phyloP scores from a whole-genome alignment of 345 rosid genomes.

The Dipteronia dyeriana region DNA sequence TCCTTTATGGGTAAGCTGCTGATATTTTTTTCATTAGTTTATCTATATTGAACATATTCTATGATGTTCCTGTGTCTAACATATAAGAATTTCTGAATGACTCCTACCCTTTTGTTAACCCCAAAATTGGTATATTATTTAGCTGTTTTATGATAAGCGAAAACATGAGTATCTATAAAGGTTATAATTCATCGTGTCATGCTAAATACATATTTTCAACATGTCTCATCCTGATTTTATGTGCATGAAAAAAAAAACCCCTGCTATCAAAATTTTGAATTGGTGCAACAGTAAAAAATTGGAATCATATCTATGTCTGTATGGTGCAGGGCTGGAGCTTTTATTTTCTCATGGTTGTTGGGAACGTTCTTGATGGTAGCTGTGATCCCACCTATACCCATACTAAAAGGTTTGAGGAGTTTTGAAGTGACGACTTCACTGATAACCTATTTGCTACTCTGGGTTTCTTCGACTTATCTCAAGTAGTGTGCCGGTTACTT shows the following conservation, averaged over 20 bases:
- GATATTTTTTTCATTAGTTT: background rate
- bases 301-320: constrained; percentile 21
- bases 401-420: constrained; percentile 77
- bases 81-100: background rate
- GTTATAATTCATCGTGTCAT: background rate
- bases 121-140: background rate
- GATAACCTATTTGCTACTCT: constrained; percentile 75
- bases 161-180: background rate
- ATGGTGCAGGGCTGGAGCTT: constrained; percentile 72
- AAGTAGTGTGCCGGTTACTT: constrained; percentile 42
- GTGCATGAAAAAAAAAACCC: background rate
- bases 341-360: constrained; percentile 80
- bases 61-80: too few species aligned
- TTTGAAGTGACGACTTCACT: constrained; percentile 86
- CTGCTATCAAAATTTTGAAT: constrained; percentile 12
- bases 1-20: constrained; percentile 70
- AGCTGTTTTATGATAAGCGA: background rate
- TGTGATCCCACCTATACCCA: constrained; percentile 79
- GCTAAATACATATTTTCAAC: background rate
- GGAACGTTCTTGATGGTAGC: constrained; percentile 97
- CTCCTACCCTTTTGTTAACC: background rate
- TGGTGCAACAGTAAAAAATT: constrained; percentile 3
- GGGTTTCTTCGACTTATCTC: constrained; percentile 80
- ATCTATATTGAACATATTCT: background rate
- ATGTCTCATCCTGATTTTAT: background rate